Evolutionary conservation across 768 basidiomycete species (phyloP).

Genomic region (Naganishia antarctica): DNA sequence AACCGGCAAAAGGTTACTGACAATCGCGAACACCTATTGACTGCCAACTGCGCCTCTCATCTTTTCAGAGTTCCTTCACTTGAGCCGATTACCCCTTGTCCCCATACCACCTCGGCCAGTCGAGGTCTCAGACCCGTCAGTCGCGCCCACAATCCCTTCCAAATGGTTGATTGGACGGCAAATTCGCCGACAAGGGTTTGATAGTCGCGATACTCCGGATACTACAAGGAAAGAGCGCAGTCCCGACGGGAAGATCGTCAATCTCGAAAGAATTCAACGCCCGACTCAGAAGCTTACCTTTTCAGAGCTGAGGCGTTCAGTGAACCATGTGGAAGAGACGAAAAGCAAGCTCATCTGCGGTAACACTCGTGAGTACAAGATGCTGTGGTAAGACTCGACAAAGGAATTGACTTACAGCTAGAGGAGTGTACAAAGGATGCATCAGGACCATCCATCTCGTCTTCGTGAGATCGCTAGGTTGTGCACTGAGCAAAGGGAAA

Average conservation of each 20-base stretch:
- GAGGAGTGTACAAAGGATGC: constrained; percentile 38
- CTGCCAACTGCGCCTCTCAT: background rate
- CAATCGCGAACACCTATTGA: too few relatives aligned
- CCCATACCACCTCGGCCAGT: constrained; percentile 54
- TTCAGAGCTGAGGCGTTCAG: constrained; percentile 68
- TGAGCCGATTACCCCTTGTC: constrained; percentile 29
- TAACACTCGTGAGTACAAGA: too few relatives aligned
- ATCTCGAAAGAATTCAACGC: too few relatives aligned
- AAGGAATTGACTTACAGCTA: constrained; percentile 40
- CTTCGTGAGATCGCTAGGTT: constrained; percentile 3
- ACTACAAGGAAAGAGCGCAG: constrained; percentile 32
- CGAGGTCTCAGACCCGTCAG: constrained; percentile 47
- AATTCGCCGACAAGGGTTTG: constrained; percentile 79
- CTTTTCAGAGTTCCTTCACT: background rate
- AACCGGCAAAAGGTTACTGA: too few relatives aligned
- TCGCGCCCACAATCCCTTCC: constrained; percentile 43
- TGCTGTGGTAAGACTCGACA: too few relatives aligned
- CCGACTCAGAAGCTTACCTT: constrained; percentile 55
- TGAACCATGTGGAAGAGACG: constrained; percentile 68
- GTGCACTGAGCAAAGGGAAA: constrained; percentile 36
- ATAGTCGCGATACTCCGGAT: constrained; percentile 61
- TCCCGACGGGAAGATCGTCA: too few relatives aligned
- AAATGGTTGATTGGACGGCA: constrained; percentile 53
- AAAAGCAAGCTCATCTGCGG: constrained; percentile 62
- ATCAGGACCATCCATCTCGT: constrained; percentile 24